Percentiles rank a stretch among this genome's conserved stretches.
Evolutionary conservation across 495 filamentous ascomycete genomes (phyloP).

Genomic region (Penicillium riverlandense): DNA sequence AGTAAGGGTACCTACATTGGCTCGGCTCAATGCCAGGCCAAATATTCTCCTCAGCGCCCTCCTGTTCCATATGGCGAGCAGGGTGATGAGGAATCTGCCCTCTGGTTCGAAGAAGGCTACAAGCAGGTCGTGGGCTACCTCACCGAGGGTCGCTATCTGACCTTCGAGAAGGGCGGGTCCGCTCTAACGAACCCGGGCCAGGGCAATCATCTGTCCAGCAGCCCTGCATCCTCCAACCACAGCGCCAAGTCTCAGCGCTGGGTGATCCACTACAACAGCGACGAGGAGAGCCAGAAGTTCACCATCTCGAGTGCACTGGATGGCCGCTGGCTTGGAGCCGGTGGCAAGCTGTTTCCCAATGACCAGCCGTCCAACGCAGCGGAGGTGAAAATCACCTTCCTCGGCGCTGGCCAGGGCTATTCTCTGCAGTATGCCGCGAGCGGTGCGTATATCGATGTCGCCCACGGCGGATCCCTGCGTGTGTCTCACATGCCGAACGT

Average conservation of each 20-base stretch:
- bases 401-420: slow-evolving; percentile 36
- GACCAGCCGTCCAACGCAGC: slow-evolving; percentile 16
- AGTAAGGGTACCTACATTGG: slow-evolving; percentile 35
- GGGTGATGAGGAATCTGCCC: slow-evolving; percentile 16
- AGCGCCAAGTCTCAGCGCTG: slow-evolving; percentile 38
- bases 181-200: slow-evolving; percentile 24
- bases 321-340: slow-evolving; percentile 30
- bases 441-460: slow-evolving; percentile 16
- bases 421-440: slow-evolving; percentile 24
- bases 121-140: slow-evolving; percentile 44
- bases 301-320: slow-evolving; percentile 43
- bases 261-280: slow-evolving; percentile 38
- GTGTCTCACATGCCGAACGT: slow-evolving; percentile 1
- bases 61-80: slow-evolving; percentile 43
- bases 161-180: slow-evolving; percentile 23
- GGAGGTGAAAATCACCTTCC: slow-evolving; percentile 30
- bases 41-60: slow-evolving; percentile 27
- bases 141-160: slow-evolving; percentile 45
- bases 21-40: slow-evolving; percentile 32
- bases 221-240: slow-evolving; percentile 26
- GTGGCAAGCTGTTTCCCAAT: slow-evolving; percentile 15
- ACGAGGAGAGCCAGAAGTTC: slow-evolving; percentile 34
- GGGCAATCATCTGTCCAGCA: slow-evolving; percentile 14
- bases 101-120: slow-evolving; percentile 44
- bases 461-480: slow-evolving; percentile 13